phyloP scores from a whole-genome alignment of 148 eudicot genomes.

The Hydrangea macrophylla region DNA sequence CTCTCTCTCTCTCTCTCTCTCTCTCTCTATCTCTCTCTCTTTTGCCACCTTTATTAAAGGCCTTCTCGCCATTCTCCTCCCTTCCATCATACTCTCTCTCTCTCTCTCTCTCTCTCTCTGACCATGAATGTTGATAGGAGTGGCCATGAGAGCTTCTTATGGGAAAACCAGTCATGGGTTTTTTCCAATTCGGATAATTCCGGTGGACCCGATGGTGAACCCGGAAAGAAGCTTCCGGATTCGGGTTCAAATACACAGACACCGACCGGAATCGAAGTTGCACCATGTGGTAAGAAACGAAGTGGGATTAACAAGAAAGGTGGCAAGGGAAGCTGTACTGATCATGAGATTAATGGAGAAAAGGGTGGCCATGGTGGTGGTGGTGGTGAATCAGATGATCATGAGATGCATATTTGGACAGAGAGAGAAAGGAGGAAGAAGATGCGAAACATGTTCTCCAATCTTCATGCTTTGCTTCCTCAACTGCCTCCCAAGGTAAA shows the following conservation, averaged over 20 bases:
- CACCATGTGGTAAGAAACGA: constrained; percentile 4
- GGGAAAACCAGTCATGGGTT: constrained; percentile 26
- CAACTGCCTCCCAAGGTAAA: constrained; percentile 68
- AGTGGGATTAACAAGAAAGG: constrained; percentile 11
- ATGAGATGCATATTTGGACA: constrained; percentile 61
- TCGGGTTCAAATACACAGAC: constrained; percentile 20
- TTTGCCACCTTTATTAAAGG: constrained; percentile 17
- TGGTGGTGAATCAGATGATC: constrained; percentile 43
- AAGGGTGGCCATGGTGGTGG: constrained; percentile 19
- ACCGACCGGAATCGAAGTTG: constrained; percentile 10
- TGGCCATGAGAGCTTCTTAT: constrained; percentile 17
- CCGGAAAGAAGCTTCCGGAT: constrained; percentile 5
- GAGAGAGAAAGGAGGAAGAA: constrained; percentile 91
- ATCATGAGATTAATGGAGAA: constrained; percentile 4
- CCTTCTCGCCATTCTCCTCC: neutral
- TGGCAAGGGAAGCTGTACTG: constrained; percentile 4
- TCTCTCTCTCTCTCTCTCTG: neutral
- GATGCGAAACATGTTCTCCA: constrained; percentile 70
- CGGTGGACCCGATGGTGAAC: constrained; percentile 1
- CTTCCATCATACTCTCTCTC: neutral
- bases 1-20: neutral
- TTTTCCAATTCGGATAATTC: constrained; percentile 19
- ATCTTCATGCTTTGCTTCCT: constrained; percentile 63
- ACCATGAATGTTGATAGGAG: constrained; percentile 6
- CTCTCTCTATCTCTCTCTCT: too few species aligned